Conservation (phyloP, 1,284 basidiomycete genomes). For the Tilletiaria anomala region DNA sequence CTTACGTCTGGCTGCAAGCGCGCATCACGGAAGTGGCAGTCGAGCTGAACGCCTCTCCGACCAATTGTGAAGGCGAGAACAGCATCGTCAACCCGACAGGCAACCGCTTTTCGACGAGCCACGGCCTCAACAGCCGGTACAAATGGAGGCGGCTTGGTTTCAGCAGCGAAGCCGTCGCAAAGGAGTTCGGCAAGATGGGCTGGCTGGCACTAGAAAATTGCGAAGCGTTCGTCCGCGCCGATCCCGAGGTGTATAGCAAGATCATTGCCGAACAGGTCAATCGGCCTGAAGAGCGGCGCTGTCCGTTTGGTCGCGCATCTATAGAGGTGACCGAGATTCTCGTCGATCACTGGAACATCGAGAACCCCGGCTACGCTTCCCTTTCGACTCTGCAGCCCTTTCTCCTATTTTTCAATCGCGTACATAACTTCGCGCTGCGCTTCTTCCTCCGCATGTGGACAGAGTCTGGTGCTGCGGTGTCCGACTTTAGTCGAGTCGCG, state of each 20-base stretch:
- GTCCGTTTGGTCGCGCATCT: conserved; percentile 71
- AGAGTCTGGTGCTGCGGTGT: conserved; percentile 63
- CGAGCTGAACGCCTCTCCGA: conserved; percentile 7
- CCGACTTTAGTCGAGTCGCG: conserved; percentile 57
- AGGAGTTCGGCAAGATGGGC: conserved; percentile 71
- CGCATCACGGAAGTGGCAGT: conserved; percentile 13
- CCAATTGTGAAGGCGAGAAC: conserved; percentile 50
- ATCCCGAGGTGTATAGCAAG: conserved; percentile 57
- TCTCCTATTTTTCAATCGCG: conserved; percentile 64
- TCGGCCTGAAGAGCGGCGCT: conserved; percentile 59
- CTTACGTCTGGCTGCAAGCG: conserved; percentile 31
- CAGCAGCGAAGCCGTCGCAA: conserved; percentile 58
- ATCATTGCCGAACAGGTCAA: conserved; percentile 71
- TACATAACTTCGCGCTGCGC: conserved; percentile 65
- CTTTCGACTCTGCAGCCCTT: conserved; percentile 75
- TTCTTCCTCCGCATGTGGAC: conserved; percentile 93
- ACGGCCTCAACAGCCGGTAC: conserved; percentile 27
- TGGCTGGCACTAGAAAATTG: conserved; percentile 61
- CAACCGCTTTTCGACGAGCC: conserved; percentile 9
- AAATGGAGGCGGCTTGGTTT: conserved; percentile 74
- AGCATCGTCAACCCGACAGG: conserved; percentile 52
- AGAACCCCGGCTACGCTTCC: conserved; percentile 50
- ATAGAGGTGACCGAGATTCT: conserved; percentile 62
- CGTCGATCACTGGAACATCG: conserved; percentile 26
- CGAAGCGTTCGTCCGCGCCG: conserved; percentile 55